Base-by-base conservation (phyloP, 1,284 basidiomycete species). In the Meripilus lineatus region DNA sequence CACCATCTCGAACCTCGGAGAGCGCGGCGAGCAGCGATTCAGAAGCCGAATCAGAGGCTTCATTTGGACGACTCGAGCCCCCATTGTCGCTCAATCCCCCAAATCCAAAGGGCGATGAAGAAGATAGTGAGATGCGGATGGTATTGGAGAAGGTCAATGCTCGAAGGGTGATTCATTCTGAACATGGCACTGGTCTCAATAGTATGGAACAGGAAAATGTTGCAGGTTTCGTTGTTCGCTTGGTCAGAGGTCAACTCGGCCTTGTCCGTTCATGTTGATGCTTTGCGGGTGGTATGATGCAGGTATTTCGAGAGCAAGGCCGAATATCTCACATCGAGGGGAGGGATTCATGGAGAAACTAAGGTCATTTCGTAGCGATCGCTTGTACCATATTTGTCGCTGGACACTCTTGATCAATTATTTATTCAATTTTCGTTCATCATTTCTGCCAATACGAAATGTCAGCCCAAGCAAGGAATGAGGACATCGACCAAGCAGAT, bases 141-240 rank as follows among this genome's bases (percentile, higher is more conserved):
- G 58, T 68, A 47, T 55, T 69, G 21, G 58, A 63, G 36, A 65
- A 66, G 51, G 62, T 70, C 45, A 68, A 68, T 45, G 66, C 66
- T 38, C 58, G 68, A 13, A 51, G 64, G 41, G 59, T 68, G 44
- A 67, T 70, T 32, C 64, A 67, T 42, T 50, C 59, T 21, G 67
- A 70, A 47, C 63, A 68, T 47, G 59, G 58, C 18, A 50, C 54
- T 40, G 67, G 62, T 33, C 47, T 65, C 38, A 61, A 66, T 45
- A 63, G 57, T 47, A 54, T 70, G 14, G 64, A 66, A 51, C 59
- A 64, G 54, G 68, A 70, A 51, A 57, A 53, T n/a, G 47, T 63
- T 7, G 59, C 47, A 13, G 66, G 68, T 17, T 58, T 57, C 28
- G 53, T 59, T 17, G 52, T 62, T 40, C 50, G 62, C 36, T 48